These are phyloP conservation scores for Cladosporium halotolerans DNA, from an alignment of 2,329 filamentous ascomycete genomes.

Conservation along the genomic window DNA sequence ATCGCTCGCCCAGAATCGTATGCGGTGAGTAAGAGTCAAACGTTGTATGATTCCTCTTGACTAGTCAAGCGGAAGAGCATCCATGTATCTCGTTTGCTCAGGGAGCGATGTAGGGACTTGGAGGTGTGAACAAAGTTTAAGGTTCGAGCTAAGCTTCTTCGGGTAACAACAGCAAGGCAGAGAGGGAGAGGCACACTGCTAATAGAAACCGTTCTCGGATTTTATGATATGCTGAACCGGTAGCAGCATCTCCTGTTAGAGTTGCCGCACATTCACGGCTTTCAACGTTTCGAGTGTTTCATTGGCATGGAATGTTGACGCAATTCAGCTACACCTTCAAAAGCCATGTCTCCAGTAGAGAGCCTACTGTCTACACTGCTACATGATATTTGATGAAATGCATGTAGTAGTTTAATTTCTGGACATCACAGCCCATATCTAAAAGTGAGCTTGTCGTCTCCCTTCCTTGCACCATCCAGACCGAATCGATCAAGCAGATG, in stretches of 20 bases:
- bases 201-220: no score
- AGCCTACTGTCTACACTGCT: background rate
- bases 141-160: background rate
- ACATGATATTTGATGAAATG: no score
- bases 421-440: slow-evolving; percentile 33
- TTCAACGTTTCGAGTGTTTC: no score
- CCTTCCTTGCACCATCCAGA: slow-evolving; percentile 31
- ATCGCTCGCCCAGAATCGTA: no score
- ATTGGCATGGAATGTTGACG: no score
- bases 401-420: no score
- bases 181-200: no score
- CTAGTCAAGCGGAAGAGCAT: background rate
- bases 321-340: background rate
- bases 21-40: no score
- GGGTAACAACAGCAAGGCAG: background rate
- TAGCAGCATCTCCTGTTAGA: no score
- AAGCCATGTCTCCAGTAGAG: background rate
- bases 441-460: slow-evolving; percentile 44
- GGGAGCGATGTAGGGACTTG: background rate
- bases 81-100: background rate
- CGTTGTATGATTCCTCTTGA: background rate
- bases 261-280: no score
- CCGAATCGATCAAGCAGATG: slow-evolving; percentile 30
- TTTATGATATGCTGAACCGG: no score
- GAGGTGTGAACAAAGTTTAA: background rate